Evolutionary conservation across 768 basidiomycete species (phyloP).

Genomic region (Stropharia rugosoannulata): DNA sequence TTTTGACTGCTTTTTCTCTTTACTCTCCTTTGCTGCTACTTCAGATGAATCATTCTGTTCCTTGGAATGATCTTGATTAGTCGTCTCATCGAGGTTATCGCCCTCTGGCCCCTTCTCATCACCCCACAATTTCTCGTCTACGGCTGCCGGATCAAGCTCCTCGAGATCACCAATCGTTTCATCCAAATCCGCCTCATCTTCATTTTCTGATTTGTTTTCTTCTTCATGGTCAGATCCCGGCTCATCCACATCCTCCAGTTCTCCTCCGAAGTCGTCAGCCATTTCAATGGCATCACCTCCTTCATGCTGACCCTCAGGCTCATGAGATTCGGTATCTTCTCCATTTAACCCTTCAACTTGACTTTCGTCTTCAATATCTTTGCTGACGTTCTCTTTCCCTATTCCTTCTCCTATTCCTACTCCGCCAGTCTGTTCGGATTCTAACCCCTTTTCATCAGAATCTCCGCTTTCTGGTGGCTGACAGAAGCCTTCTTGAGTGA

Average conservation of each 20-base stretch:
- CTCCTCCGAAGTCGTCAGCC: constrained; percentile 86
- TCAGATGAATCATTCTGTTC: constrained; percentile 56
- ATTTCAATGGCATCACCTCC: constrained; percentile 87
- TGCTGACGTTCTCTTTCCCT: constrained; percentile 85
- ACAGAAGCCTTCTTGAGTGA: constrained; percentile 91
- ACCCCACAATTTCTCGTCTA: constrained; percentile 98
- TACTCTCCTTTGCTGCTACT: constrained; percentile 76
- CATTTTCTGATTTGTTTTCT: constrained; percentile 50
- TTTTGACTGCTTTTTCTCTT: constrained; percentile 30
- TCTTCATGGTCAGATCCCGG: constrained; percentile 51
- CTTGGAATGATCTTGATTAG: constrained; percentile 59
- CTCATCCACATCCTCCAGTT: constrained; percentile 80
- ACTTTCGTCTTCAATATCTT: constrained; percentile 94
- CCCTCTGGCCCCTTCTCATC: constrained; percentile 68
- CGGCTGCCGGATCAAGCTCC: constrained; percentile 73
- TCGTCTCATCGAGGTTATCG: constrained; percentile 51
- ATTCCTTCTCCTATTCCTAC: constrained; percentile 87
- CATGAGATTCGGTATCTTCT: constrained; percentile 49
- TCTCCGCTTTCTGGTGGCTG: constrained; percentile 76
- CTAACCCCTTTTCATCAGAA: constrained; percentile 47
- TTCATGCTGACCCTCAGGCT: constrained; percentile 45
- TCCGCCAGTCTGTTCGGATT: constrained; percentile 59
- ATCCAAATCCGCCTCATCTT: constrained; percentile 66
- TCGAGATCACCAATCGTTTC: constrained; percentile 86
- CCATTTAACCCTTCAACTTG: constrained; percentile 92